Evolutionary conservation across 2,329 filamentous ascomycete genomes (phyloP).

Genomic region (Calonectria montana): DNA sequence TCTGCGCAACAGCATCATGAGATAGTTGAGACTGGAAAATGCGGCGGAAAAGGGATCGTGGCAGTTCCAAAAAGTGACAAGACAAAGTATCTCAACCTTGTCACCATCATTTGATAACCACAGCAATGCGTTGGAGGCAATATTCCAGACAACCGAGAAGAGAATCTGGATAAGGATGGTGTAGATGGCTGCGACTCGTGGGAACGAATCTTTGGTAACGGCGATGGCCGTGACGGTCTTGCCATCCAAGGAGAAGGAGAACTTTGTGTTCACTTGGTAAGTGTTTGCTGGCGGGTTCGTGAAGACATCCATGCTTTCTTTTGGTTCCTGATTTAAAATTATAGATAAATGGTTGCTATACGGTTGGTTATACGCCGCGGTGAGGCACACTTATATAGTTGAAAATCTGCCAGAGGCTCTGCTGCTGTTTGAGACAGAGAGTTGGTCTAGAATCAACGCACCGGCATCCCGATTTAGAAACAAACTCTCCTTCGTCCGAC

Average conservation of each 20-base stretch:
- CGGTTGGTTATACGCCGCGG: too few relatives aligned
- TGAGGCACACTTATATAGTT: too few relatives aligned
- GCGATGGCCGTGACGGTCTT: neutral
- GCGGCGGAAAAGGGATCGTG: neutral
- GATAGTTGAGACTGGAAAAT: neutral
- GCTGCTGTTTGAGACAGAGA: too few relatives aligned
- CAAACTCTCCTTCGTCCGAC: too few relatives aligned
- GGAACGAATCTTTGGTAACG: neutral
- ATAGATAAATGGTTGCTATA: too few relatives aligned
- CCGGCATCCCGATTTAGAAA: too few relatives aligned
- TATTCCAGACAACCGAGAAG: neutral
- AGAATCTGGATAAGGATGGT: neutral
- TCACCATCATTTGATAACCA: neutral
- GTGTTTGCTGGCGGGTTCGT: neutral
- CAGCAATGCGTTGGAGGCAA: neutral
- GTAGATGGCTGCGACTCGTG: neutral
- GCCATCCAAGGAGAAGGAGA: neutral
- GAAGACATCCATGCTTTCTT: neutral
- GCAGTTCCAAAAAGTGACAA: neutral
- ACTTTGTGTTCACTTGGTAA: neutral
- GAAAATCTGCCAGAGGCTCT: too few relatives aligned
- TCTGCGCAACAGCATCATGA: neutral
- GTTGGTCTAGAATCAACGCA: too few relatives aligned
- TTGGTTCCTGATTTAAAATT: too few relatives aligned
- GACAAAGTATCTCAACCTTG: neutral